Base-by-base conservation (phyloP, 2,329 filamentous ascomycete genomes). In the Alternaria sp. region DNA sequence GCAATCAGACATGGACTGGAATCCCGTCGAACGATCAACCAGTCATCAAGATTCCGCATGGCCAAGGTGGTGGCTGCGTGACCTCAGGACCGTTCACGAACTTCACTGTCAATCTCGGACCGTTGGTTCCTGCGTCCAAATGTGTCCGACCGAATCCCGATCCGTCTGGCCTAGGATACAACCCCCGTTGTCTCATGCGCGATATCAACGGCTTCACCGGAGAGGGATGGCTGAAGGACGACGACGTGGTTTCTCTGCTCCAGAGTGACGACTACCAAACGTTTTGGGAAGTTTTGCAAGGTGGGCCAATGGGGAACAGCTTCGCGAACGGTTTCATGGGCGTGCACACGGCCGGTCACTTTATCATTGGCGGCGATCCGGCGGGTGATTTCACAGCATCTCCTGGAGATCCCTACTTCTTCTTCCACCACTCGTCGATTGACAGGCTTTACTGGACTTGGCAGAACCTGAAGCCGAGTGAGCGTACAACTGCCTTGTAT, bases 11-110 rank as follows among this genome's bases (percentile, higher is more conserved):
- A 3, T 67, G 54, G 7, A 67, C 65, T 28, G 67, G 68, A n/a
- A 68, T 74, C 15, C 73, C 73, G 3, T 65, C 64, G 2, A 70
- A 73, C 30, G 59, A 51, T 4, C 23, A 53, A 0, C 70, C 70
- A 10, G 47, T 65, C 33, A 72, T 82, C 60, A 75, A 69, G 37
- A 75, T 84, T 23, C 85, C 83, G 1, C 81, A 82, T 2, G 87
- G 85, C 20, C 78, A 80, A 0, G 86, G 86, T 20, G 86, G 86
- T 45, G 87, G 86, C 5, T 88, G 86, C 69, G 79, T 88, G 7
- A 77, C 74, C 11, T 80, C 77, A 0, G 85, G 85, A 0, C 85
- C 85, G 0, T 87, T 87, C 76, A 81, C 78, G 65, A 79, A 85
- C 56, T 76, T 70, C 68, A 57, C 68, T 4, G 78, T 83, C 18